Percentiles rank a stretch among this genome's conserved stretches.
phyloP scores from a whole-genome alignment of 345 rosid species.

The Linum tenue region DNA sequence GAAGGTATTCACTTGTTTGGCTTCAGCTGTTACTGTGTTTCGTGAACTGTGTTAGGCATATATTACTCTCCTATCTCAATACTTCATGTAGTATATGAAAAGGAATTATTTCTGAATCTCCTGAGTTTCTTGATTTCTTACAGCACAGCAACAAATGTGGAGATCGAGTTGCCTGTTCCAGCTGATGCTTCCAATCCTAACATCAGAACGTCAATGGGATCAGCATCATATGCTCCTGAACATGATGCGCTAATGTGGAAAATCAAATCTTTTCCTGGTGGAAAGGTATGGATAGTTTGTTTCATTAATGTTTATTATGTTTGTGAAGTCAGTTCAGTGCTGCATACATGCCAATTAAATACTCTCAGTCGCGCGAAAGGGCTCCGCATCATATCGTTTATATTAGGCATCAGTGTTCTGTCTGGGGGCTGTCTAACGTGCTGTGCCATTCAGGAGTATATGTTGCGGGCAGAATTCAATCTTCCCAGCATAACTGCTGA shows the following conservation, averaged over 20 bases:
- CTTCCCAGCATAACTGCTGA: constrained; percentile 72
- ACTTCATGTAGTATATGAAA: background rate
- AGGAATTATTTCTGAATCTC: too few species aligned
- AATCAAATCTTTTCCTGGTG: constrained; percentile 70
- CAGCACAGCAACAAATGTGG: constrained; percentile 72
- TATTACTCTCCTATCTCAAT: background rate
- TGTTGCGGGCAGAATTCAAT: constrained; percentile 75
- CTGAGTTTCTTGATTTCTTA: background rate
- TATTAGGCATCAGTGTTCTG: background rate
- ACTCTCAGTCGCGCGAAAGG: too few species aligned
- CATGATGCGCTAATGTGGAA: constrained; percentile 71
- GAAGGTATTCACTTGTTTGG: constrained; percentile 39
- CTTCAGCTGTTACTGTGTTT: too few species aligned
- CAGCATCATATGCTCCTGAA: constrained; percentile 82
- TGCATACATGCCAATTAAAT: too few species aligned
- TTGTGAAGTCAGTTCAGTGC: too few species aligned
- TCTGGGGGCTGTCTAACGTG: background rate
- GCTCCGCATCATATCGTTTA: too few species aligned
- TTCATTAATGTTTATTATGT: too few species aligned
- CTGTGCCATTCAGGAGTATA: constrained; percentile 48
- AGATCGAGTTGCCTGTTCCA: constrained; percentile 58
- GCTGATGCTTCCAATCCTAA: constrained; percentile 85
- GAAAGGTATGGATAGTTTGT: constrained; percentile 43
- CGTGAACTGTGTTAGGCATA: too few species aligned
- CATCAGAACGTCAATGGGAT: constrained; percentile 84